Evolutionary conservation across 495 filamentous ascomycete species (phyloP).

Genomic region (Penicillium cosmopolitanum): DNA sequence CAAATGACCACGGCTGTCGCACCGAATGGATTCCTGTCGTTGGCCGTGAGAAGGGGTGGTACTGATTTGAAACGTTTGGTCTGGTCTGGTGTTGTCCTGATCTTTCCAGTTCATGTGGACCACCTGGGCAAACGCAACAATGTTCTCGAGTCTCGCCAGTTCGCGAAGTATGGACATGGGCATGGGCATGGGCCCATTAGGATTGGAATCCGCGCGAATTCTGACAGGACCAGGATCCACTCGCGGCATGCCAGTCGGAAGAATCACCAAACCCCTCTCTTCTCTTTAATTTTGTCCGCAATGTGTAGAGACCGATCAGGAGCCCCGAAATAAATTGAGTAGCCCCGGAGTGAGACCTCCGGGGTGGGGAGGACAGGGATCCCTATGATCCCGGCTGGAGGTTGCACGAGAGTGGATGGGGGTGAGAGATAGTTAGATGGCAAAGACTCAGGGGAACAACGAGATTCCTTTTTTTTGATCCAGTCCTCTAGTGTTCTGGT

Average conservation of each 20-base stretch:
- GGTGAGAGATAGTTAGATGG: background rate
- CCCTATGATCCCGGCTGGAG: background rate
- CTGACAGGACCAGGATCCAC: conserved; percentile 27
- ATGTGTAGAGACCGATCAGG: background rate
- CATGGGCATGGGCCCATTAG: conserved; percentile 22
- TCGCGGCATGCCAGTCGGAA: conserved; percentile 6
- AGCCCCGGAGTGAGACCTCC: conserved; percentile 1
- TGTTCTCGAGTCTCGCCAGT: background rate
- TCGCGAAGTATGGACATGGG: background rate
- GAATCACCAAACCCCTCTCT: conserved; percentile 1
- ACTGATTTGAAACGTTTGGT: no score
- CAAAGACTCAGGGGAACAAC: background rate
- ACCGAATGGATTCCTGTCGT: no score
- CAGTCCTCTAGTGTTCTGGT: background rate
- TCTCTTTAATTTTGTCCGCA: background rate
- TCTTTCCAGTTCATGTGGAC: background rate
- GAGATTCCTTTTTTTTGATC: background rate
- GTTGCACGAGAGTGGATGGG: conserved; percentile 7
- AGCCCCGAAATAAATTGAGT: background rate
- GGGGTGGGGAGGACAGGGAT: conserved; percentile 4
- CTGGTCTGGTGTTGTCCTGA: no score
- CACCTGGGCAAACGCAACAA: background rate
- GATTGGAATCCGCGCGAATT: conserved; percentile 8
- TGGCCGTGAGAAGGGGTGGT: no score
- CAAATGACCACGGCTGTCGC: background rate